Conservation (phyloP, 352 stramenopile species). For the Phytophthora crassamura region DNA sequence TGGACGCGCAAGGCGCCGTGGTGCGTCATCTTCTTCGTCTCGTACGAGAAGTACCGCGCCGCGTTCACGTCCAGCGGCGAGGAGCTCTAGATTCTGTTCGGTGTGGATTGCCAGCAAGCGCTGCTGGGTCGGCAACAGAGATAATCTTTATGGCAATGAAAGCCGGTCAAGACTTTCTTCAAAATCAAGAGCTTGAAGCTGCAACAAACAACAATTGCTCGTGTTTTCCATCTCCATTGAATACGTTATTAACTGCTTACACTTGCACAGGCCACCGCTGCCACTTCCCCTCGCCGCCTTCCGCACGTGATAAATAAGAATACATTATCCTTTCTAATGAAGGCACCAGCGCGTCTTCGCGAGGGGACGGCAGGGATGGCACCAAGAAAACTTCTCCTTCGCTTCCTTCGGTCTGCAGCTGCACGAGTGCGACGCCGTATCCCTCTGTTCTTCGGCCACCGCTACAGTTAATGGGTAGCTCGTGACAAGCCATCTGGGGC, state of each 20-base stretch:
- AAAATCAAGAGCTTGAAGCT: conserved; percentile 1
- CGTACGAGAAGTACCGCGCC: conserved; percentile 83
- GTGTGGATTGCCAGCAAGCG: conserved; percentile 31
- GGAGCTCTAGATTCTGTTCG: conserved; percentile 26
- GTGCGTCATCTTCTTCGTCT: conserved; percentile 90
- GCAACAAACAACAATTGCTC: conserved; percentile 4
- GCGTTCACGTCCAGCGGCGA: conserved; percentile 38
- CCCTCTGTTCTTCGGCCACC: conserved; percentile 17
- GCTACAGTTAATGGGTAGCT: conserved; percentile 10
- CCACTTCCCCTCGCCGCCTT: conserved; percentile 6
- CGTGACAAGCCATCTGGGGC: conserved; percentile 9
- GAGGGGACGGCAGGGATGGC: background rate
- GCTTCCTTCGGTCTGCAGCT: conserved; percentile 22
- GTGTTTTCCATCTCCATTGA: conserved; percentile 10
- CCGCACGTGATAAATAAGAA: conserved; percentile 46
- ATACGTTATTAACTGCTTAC: conserved; percentile 13
- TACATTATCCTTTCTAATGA: conserved; percentile 42
- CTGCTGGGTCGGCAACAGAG: conserved; percentile 25
- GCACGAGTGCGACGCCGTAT: conserved; percentile 4
- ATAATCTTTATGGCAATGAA: conserved; percentile 12
- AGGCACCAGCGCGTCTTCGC: conserved; percentile 19
- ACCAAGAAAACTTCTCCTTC: conserved; percentile 24
- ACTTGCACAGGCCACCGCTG: background rate
- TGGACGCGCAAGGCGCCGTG: conserved; percentile 89
- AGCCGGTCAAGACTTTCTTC: background rate